Percentiles rank a stretch among this genome's conserved stretches.
Evolutionary conservation across 2,329 filamentous ascomycete genomes (phyloP).

Genomic region (Ophiostoma montium): DNA sequence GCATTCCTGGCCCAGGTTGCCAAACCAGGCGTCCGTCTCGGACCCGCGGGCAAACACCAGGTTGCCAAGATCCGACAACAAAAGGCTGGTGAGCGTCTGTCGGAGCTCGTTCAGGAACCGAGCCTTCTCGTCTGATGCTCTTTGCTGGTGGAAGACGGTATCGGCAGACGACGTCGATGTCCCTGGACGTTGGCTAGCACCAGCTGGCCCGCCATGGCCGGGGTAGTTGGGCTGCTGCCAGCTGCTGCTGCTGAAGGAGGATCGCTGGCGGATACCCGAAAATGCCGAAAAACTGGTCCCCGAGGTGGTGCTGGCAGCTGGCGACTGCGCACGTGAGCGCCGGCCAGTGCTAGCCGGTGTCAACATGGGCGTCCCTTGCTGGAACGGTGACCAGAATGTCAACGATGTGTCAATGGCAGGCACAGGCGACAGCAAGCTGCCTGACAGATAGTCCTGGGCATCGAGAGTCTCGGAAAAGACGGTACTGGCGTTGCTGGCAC

Average conservation of each 20-base stretch:
- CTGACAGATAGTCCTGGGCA: conserved; percentile 52
- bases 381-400: conserved; percentile 85
- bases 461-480: conserved; percentile 53
- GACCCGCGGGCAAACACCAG: conserved; percentile 78
- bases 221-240: conserved; percentile 11
- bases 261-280: neutral
- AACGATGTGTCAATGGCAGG: conserved; percentile 60
- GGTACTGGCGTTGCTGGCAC: conserved; percentile 26
- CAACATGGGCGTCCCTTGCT: conserved; percentile 42
- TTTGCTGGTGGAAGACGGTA: conserved; percentile 49
- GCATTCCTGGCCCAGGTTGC: conserved; percentile 50
- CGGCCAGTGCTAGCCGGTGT: conserved; percentile 37
- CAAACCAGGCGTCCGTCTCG: conserved; percentile 85
- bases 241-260: conserved; percentile 10
- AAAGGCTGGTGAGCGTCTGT: conserved; percentile 66
- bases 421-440: conserved; percentile 51
- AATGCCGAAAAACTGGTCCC: neutral
- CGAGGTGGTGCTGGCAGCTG: conserved; percentile 41
- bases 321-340: conserved; percentile 43
- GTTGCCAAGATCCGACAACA: conserved; percentile 80
- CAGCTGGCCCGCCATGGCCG: neutral
- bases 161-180: conserved; percentile 55
- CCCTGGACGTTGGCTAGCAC: conserved; percentile 30
- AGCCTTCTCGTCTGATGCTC: conserved; percentile 53
- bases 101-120: conserved; percentile 66